Evolutionary conservation across 2,329 filamentous ascomycete species (phyloP).

Genomic region (Didymella exigua): DNA sequence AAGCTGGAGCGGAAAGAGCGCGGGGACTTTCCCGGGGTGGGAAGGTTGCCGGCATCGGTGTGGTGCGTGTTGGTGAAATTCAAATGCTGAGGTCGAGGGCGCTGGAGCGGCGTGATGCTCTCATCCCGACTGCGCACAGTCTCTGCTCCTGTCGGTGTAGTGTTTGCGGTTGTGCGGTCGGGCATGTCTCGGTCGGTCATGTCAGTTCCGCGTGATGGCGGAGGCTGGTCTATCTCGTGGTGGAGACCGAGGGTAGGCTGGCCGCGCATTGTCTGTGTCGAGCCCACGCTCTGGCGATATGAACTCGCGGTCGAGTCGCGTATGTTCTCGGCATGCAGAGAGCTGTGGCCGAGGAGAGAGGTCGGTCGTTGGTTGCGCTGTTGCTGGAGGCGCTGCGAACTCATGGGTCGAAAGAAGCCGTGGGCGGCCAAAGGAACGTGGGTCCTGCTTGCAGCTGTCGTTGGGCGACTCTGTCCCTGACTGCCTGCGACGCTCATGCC

Average conservation of each 20-base stretch:
- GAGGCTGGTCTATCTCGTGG: slow-evolving; percentile 49
- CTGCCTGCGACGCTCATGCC: slow-evolving; percentile 53
- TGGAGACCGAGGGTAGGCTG: slow-evolving; percentile 40
- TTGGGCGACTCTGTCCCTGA: slow-evolving; percentile 53
- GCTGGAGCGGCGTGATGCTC: slow-evolving; percentile 77
- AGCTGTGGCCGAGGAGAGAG: slow-evolving; percentile 43
- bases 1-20: slow-evolving; percentile 79
- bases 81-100: slow-evolving; percentile 60
- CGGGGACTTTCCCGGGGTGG: slow-evolving; percentile 71
- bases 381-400: slow-evolving; percentile 89
- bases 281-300: slow-evolving; percentile 48
- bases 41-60: slow-evolving; percentile 57
- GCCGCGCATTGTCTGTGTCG: slow-evolving; percentile 41
- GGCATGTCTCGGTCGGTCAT: slow-evolving; percentile 75
- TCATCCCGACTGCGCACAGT: slow-evolving; percentile 71
- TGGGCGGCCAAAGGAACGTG: slow-evolving; percentile 90
- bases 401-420: slow-evolving; percentile 96
- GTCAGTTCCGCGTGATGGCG: slow-evolving; percentile 79
- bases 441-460: slow-evolving; percentile 75
- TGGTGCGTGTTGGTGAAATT: slow-evolving; percentile 67
- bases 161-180: slow-evolving; percentile 74
- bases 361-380: slow-evolving; percentile 71
- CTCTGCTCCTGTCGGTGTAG: slow-evolving; percentile 68
- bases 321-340: slow-evolving; percentile 40
- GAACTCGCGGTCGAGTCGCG: slow-evolving; percentile 41